Conservation (phyloP, 148 eudicot genomes). For the Camellia lanceoleosa region DNA sequence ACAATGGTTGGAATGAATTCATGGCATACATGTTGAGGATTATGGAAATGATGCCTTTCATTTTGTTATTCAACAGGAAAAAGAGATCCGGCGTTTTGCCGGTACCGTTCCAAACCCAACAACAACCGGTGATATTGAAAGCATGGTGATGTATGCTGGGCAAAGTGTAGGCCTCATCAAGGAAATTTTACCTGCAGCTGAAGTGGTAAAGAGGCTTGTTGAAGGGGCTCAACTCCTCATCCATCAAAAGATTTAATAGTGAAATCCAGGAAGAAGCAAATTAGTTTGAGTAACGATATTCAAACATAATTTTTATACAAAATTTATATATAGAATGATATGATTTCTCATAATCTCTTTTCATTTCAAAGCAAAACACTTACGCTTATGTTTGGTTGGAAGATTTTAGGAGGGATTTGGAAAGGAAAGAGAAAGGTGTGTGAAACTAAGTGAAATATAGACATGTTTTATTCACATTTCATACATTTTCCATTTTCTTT, state of each 20-base stretch:
- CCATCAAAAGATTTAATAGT: conserved; percentile 30
- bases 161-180: conserved; percentile 81
- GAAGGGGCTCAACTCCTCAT: conserved; percentile 60
- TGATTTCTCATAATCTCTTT: too few species aligned
- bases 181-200: conserved; percentile 71
- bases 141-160: conserved; percentile 95
- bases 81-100: conserved; percentile 67
- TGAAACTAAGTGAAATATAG: too few species aligned
- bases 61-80: conserved; percentile 47
- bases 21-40: not conserved
- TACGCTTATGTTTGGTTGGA: too few species aligned
- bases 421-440: too few species aligned
- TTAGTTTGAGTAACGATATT: not conserved
- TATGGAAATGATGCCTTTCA: not conserved
- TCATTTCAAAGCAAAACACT: too few species aligned
- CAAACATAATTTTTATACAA: too few species aligned
- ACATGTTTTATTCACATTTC: too few species aligned
- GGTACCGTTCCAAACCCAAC: conserved; percentile 83
- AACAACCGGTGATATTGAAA: conserved; percentile 80
- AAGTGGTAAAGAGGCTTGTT: conserved; percentile 61
- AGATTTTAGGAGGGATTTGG: too few species aligned
- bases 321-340: too few species aligned
- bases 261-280: conserved; percentile 13
- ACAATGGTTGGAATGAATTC: not conserved
- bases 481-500: too few species aligned